phyloP scores from a whole-genome alignment of 2,329 filamentous ascomycete species.

The Fusarium sp. region DNA sequence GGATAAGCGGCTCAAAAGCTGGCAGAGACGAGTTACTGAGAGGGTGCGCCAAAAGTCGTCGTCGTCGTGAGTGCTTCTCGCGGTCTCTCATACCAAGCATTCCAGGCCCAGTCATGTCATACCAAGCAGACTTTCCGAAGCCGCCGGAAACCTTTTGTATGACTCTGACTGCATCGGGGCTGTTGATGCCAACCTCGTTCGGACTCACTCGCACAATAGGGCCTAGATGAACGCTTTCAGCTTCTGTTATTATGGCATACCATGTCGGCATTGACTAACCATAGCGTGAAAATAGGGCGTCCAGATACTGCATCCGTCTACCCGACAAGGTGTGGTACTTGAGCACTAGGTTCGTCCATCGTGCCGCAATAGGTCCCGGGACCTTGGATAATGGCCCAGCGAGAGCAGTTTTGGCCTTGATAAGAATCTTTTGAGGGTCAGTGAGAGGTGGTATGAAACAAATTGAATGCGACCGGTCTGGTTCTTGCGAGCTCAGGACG shows the following conservation, averaged over 20 bases:
- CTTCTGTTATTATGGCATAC: too few species aligned
- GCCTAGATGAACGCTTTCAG: neutral
- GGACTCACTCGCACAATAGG: neutral
- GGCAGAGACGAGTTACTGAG: neutral
- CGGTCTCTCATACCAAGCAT: constrained; percentile 9
- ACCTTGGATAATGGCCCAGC: neutral
- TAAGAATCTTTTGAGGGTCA: neutral
- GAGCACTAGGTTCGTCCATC: neutral
- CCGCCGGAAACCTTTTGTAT: constrained; percentile 1
- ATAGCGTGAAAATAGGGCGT: neutral
- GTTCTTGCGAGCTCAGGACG: neutral
- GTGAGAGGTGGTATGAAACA: neutral
- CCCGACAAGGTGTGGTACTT: neutral
- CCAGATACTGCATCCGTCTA: neutral
- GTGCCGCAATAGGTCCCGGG: neutral
- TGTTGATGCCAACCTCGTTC: neutral
- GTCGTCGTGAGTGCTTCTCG: neutral
- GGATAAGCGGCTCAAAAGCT: neutral
- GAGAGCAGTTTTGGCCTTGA: neutral
- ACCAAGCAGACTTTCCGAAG: neutral
- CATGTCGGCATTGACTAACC: neutral
- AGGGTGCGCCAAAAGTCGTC: neutral
- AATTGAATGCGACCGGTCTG: too few species aligned
- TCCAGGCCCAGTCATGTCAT: neutral
- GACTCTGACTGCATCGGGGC: neutral